Percentiles rank a stretch among this genome's conserved stretches.
These are phyloP conservation scores for Aspergillus wentii DNA, from an alignment of 495 filamentous ascomycete species.

Conservation along the genomic window DNA sequence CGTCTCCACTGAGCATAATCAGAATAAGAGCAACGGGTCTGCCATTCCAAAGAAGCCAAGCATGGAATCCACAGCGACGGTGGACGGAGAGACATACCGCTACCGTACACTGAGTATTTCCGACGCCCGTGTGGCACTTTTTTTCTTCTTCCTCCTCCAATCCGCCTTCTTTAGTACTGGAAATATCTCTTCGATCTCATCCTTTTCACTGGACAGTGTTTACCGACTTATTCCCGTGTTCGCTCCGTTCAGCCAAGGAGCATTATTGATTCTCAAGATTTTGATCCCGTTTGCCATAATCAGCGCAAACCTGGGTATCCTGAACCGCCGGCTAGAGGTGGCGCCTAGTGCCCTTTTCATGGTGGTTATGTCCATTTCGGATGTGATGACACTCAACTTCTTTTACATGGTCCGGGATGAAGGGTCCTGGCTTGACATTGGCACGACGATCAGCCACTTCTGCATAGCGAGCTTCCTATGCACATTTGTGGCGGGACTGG, in stretches of 20 bases:
- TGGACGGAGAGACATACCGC: constrained; percentile 32
- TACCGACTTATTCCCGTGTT: constrained; percentile 91
- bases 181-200: constrained; percentile 91
- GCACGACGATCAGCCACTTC: constrained; percentile 92
- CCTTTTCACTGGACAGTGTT: constrained; percentile 91
- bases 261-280: constrained; percentile 82
- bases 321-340: constrained; percentile 81
- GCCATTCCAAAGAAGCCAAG: constrained; percentile 19
- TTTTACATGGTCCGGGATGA: constrained; percentile 97
- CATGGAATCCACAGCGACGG: constrained; percentile 21
- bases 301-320: constrained; percentile 86
- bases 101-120: constrained; percentile 74
- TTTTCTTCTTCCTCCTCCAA: constrained; percentile 93
- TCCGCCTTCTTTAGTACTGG: constrained; percentile 97
- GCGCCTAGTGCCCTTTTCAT: constrained; percentile 85
- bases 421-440: constrained; percentile 96
- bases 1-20: constrained; percentile 13
- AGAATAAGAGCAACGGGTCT: constrained; percentile 8
- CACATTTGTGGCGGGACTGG: constrained; percentile 85
- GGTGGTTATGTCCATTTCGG: constrained; percentile 87
- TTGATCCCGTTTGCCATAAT: constrained; percentile 93
- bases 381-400: constrained; percentile 93
- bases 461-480: constrained; percentile 84
- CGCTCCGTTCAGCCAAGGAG: constrained; percentile 86
- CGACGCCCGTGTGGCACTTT: constrained; percentile 82